Evolutionary conservation across 768 basidiomycete genomes (phyloP), one percentile per base, ranked within the genome.

Genomic region (Dacryopinax spathularia): DNA sequence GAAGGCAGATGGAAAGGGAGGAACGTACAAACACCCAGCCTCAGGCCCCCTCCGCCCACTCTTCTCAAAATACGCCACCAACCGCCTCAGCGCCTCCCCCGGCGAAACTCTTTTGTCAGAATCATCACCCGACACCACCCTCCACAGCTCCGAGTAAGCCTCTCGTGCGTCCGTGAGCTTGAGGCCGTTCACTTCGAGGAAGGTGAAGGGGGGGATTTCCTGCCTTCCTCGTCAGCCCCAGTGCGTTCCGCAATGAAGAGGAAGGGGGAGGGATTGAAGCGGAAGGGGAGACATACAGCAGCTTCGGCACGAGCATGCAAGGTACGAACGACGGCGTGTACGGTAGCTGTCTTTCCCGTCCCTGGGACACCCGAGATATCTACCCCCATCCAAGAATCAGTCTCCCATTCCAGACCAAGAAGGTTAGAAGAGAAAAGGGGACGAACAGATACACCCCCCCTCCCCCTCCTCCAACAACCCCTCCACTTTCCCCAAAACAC

Each of bases 311-410:
- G 31, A 7, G 25, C 36, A 22, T 44, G 13, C 12, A 98, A 79
- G 71, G 95, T 90, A 35, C 89, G 82, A 33, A 98, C 83, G 27
- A 96, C 87, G 0, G 88, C 89, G 69, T 97, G 94, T 0, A 98
- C 93, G 0, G 96, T 98, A 0, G 96, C 96, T 0, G 96, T 99
- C 76, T 98, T 99, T 9, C 96, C 95, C 1, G 95, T 98, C 6
- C 96, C 95, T n/a, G 95, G 96, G 6, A 97, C 92, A 9, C 96
- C 95, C 6, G 94, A 93, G 59, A 98, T 96, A 74, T 98, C 94
- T 97, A 62, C n/a, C n/a, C n/a, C n/a, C n/a, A n/a, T n/a, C n/a
- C n/a, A n/a, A n/a, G n/a, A n/a, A n/a, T n/a, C 15, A 64, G 33
- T 29, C 34, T 16, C 41, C 60, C 33, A 64, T n/a, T n/a, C 29